Base-by-base conservation (phyloP, 441 rosid species). In the Populus hybrid region DNA sequence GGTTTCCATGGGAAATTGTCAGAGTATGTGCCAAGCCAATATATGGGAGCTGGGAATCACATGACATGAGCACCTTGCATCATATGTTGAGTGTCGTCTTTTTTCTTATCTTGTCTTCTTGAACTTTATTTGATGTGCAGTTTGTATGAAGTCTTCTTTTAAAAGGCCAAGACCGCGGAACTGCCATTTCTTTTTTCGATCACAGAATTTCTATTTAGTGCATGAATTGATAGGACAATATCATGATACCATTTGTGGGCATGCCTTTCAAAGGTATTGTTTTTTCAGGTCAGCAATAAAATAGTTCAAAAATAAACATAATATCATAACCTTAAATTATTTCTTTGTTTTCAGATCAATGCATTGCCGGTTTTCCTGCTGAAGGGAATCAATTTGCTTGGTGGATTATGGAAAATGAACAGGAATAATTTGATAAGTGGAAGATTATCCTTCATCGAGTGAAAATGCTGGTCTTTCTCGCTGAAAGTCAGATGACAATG, bases 331-430 rank as follows among this genome's bases (percentile, higher is more conserved):
- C 35, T 45, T 10, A 40, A 45, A 24, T 73, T 4, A n/a, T 68
- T 38, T 63, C 4, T 68, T 75, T 75, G 75, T 63, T 86, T 86
- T 78, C 91, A 95, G 99, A 94, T 85, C 93, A 92, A 83, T 95
- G 92, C 81, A 90, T 95, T 21, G 87, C 86, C 71, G 94, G 83
- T 76, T 93, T 88, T 83, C 97, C 98, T 56, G 92, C 98, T 82
- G 98, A 94, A 68, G 97, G 97, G 71, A 91, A 94, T 87, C 98
- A 95, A 86, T 86, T 95, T 73, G 94, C 89, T 75, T 95, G 97
- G 99, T 95, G 99, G 99, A 90, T 95, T 63, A 94, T 95, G 99
- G 99, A 95, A 86, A 95, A 95, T 84, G 87, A 97, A 77, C 80
- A 88, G 74, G 98, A 95, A 83, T 95, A 95, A 83, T 95, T 95